A percentile compares a stretch with the other conserved stretches of the same genome.
These are phyloP conservation scores for Pseudopediastrum boryanum DNA, from an alignment of 139 green algal species.

Conservation along the genomic window DNA sequence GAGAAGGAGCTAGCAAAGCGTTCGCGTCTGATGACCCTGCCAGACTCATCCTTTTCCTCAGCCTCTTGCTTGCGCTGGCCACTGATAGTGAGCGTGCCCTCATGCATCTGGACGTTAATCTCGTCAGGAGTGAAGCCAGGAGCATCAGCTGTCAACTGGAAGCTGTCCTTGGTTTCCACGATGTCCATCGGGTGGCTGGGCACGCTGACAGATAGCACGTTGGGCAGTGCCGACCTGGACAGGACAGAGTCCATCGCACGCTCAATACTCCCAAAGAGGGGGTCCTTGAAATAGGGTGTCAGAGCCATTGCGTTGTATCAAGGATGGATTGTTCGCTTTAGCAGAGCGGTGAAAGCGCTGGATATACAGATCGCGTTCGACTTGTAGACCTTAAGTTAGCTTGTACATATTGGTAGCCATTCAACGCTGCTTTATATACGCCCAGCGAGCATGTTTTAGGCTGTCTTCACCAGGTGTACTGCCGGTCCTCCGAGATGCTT, in stretches of 20 bases:
- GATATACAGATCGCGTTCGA: not conserved
- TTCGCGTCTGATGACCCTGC: conserved; percentile 43
- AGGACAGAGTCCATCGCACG: conserved; percentile 13
- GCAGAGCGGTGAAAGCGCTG: not conserved
- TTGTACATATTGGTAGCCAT: not conserved
- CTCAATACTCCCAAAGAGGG: conserved; percentile 36
- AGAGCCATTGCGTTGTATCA: conserved; percentile 34
- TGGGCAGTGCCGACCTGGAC: not conserved
- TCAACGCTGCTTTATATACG: conserved; percentile 9
- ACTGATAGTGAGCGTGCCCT: conserved; percentile 25
- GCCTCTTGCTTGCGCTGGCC: conserved; percentile 35
- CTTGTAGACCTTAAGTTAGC: not conserved
- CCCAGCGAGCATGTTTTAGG: too few species aligned
- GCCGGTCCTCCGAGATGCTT: conserved; percentile 10
- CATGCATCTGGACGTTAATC: conserved; percentile 31
- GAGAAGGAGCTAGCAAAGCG: conserved; percentile 34
- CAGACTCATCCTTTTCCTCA: conserved; percentile 18
- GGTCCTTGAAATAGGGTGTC: conserved; percentile 27
- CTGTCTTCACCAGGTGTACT: not conserved
- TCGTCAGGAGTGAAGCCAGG: conserved; percentile 33
- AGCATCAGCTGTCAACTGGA: conserved; percentile 15
- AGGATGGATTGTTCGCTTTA: not conserved
- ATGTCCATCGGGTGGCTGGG: conserved; percentile 25
- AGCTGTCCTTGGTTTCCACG: conserved; percentile 23
- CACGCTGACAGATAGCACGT: not conserved